Evolutionary conservation across 108 stramenopile genomes (phyloP).

Genomic region (Aurantiochytrium sp.): DNA sequence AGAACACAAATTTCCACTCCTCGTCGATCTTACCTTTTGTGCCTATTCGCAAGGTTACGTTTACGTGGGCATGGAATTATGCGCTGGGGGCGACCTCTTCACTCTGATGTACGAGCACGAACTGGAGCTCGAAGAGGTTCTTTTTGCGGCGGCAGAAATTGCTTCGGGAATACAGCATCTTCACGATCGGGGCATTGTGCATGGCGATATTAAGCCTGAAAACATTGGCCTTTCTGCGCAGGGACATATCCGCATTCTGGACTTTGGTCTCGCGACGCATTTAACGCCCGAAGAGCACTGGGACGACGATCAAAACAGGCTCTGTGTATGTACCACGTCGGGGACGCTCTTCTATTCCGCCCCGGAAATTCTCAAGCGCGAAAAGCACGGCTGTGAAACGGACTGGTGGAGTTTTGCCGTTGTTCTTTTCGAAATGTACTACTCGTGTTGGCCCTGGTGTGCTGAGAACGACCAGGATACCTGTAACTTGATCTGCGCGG

Average conservation of each 20-base stretch:
- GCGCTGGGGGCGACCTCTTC: not conserved
- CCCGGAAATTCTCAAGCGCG: not conserved
- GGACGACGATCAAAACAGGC: not conserved
- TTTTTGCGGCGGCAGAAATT: not conserved
- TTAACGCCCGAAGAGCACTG: not conserved
- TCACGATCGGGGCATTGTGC: not conserved
- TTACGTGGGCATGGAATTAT: not conserved
- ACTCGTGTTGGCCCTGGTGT: not conserved
- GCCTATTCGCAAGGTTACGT: not conserved
- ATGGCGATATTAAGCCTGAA: not conserved
- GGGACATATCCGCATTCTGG: not conserved
- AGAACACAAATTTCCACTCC: not conserved
- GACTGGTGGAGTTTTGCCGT: conserved; percentile 11
- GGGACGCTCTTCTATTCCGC: not conserved
- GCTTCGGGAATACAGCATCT: not conserved
- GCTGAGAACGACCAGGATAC: not conserved
- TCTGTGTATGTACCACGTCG: not conserved
- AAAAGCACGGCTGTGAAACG: not conserved
- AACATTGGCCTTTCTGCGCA: not conserved
- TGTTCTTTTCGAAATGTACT: not conserved
- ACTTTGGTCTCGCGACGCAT: not conserved
- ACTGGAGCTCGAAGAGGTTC: not conserved
- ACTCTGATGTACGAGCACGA: not conserved
- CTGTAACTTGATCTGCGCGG: not conserved
- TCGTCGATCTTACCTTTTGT: not conserved